Percentiles rank a stretch among this genome's conserved stretches.
Conservation (phyloP, 306 rosid species). For the Vigna hirtella region DNA sequence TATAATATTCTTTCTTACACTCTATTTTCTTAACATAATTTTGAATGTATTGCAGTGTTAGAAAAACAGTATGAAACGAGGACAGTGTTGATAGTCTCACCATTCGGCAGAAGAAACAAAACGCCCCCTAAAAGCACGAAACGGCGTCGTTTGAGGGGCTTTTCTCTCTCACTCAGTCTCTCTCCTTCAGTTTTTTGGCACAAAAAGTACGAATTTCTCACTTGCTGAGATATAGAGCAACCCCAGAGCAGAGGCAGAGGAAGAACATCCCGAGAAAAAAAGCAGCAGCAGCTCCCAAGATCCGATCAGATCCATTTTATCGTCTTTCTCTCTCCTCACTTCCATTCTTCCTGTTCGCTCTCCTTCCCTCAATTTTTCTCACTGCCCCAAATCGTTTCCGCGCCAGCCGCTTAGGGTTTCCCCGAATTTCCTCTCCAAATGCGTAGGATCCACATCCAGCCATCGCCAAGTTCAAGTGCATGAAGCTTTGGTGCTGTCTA, state of each 20-base stretch:
- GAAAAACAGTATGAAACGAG: too few species aligned
- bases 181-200: slow-evolving; percentile 25
- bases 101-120: too few species aligned
- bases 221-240: slow-evolving; percentile 36
- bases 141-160: slow-evolving; percentile 33
- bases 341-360: background rate
- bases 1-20: too few species aligned
- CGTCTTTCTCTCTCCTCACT: slow-evolving; percentile 16
- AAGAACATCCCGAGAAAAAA: slow-evolving; percentile 46
- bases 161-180: background rate
- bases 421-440: slow-evolving; percentile 44
- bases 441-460: slow-evolving; percentile 67
- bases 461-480: slow-evolving; percentile 58
- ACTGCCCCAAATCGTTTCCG: background rate
- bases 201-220: slow-evolving; percentile 16
- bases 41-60: too few species aligned
- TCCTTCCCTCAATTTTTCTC: slow-evolving; percentile 10
- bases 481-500: slow-evolving; percentile 84
- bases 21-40: too few species aligned
- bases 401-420: slow-evolving; percentile 65
- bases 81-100: too few species aligned
- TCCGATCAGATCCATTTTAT: slow-evolving; percentile 78
- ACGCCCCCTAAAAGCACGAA: background rate
- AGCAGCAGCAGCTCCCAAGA: slow-evolving; percentile 54
- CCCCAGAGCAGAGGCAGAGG: background rate